Conservation (phyloP, 2,329 filamentous ascomycete genomes). For the Aspergillus latus region DNA sequence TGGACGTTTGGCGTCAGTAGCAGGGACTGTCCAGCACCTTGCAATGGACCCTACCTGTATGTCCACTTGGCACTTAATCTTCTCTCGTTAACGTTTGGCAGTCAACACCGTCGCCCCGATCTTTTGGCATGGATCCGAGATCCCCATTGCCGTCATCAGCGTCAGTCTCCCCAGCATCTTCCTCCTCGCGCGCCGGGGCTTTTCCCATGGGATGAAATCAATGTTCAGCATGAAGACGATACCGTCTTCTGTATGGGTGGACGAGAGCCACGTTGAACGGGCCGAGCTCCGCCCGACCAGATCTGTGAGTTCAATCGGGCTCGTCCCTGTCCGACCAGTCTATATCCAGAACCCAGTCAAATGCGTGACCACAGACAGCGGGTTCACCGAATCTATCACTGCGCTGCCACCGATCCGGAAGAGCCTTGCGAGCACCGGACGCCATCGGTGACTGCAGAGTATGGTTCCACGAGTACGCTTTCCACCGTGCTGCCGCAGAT, state of each 20-base stretch:
- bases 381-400: background rate
- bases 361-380: background rate
- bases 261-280: background rate
- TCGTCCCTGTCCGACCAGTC: background rate
- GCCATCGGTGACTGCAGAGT: background rate
- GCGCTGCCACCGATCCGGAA: background rate
- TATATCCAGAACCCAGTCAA: background rate
- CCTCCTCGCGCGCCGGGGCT: background rate
- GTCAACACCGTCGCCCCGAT: background rate
- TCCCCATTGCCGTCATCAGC: background rate
- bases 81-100: background rate
- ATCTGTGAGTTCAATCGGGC: background rate
- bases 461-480: background rate
- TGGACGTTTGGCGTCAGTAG: background rate
- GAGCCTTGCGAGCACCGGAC: background rate
- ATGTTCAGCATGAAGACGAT: background rate
- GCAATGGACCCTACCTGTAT: background rate
- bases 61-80: background rate
- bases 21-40: background rate
- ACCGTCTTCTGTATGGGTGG: background rate
- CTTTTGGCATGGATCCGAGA: background rate
- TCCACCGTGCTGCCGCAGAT: background rate
- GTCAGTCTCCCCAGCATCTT: background rate
- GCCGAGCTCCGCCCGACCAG: no score
- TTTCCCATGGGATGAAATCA: background rate